phyloP scores from a whole-genome alignment of 805 yeast genomes.

The Ogataea trehalophila region DNA sequence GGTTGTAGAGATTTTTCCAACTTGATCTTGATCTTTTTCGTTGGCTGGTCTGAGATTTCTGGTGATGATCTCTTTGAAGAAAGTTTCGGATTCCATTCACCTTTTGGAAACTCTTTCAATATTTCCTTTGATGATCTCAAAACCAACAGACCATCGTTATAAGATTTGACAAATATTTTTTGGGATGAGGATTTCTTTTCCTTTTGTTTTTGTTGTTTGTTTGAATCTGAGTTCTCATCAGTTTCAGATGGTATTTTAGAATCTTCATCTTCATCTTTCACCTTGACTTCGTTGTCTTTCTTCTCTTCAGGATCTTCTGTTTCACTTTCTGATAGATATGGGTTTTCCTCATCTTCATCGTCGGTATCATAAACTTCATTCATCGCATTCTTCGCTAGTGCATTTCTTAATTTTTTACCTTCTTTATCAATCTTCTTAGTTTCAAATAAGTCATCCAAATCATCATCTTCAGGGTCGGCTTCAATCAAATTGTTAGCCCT shows the following conservation, averaged over 20 bases:
- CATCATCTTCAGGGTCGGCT: conserved; percentile 62
- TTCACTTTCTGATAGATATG: conserved; percentile 72
- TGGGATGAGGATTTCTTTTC: not conserved
- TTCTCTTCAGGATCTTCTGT: conserved; percentile 48
- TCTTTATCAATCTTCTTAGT: conserved; percentile 77
- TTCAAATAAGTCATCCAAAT: conserved; percentile 66
- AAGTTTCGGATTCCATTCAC: conserved; percentile 77
- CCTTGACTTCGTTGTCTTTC: conserved; percentile 27
- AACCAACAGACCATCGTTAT: conserved; percentile 48
- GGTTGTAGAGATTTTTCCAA: conserved; percentile 17
- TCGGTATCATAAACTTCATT: conserved; percentile 85
- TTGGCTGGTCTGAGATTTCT: conserved; percentile 14
- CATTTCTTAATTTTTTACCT: conserved; percentile 80
- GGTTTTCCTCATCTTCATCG: conserved; percentile 68
- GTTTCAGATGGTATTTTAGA: conserved; percentile 27
- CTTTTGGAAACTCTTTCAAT: conserved; percentile 63
- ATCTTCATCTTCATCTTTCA: conserved; percentile 35
- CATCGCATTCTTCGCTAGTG: conserved; percentile 79
- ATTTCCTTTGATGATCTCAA: conserved; percentile 60
- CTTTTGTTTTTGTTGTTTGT: not conserved
- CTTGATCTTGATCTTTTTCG: conserved; percentile 28
- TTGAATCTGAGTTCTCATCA: conserved; percentile 20
- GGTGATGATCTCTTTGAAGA: conserved; percentile 26
- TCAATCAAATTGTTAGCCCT: conserved; percentile 67
- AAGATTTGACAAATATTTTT: conserved; percentile 38